Conservation (phyloP, 805 yeast species). For the Teunomyces barrocoloradensis region DNA sequence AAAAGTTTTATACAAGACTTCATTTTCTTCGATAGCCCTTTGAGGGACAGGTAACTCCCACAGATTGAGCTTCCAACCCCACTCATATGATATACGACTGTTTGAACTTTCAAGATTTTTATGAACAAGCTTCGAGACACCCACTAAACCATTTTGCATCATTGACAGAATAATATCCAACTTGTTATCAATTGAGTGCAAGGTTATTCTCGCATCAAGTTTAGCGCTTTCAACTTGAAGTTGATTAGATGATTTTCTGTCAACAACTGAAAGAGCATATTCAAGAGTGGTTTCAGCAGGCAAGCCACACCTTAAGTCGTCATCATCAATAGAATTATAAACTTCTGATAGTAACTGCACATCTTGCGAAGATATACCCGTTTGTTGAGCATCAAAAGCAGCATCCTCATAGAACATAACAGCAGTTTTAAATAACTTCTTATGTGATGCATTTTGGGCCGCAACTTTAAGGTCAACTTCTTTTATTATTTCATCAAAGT, state of each 20-base stretch:
- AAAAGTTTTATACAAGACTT: slow-evolving; percentile 51
- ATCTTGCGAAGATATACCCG: slow-evolving; percentile 13
- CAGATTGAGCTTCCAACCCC: slow-evolving; percentile 72
- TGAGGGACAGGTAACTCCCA: slow-evolving; percentile 69
- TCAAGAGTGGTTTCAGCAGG: slow-evolving; percentile 56
- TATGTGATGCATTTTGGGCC: slow-evolving; percentile 29
- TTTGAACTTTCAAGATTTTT: slow-evolving; percentile 12
- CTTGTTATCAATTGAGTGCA: slow-evolving; percentile 9
- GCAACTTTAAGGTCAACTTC: slow-evolving; percentile 26
- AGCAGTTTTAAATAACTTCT: slow-evolving; percentile 40
- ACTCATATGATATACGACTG: slow-evolving; percentile 40
- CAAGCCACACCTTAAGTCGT: slow-evolving; percentile 63
- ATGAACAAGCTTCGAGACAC: slow-evolving; percentile 50
- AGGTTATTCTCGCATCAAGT: slow-evolving; percentile 43
- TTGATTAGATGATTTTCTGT: slow-evolving; percentile 31
- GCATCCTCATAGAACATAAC: slow-evolving; percentile 49
- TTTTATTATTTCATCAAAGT: slow-evolving; percentile 27
- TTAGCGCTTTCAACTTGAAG: slow-evolving; percentile 56
- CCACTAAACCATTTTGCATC: slow-evolving; percentile 52
- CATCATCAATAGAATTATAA: slow-evolving; percentile 56
- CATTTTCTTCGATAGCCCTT: slow-evolving; percentile 35
- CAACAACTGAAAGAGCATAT: slow-evolving; percentile 46
- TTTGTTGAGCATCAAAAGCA: not conserved
- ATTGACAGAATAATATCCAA: slow-evolving; percentile 35
- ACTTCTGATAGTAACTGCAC: slow-evolving; percentile 21